These are phyloP conservation scores for Fusarium udum DNA, from an alignment of 2,329 filamentous ascomycete species.

Conservation along the genomic window DNA sequence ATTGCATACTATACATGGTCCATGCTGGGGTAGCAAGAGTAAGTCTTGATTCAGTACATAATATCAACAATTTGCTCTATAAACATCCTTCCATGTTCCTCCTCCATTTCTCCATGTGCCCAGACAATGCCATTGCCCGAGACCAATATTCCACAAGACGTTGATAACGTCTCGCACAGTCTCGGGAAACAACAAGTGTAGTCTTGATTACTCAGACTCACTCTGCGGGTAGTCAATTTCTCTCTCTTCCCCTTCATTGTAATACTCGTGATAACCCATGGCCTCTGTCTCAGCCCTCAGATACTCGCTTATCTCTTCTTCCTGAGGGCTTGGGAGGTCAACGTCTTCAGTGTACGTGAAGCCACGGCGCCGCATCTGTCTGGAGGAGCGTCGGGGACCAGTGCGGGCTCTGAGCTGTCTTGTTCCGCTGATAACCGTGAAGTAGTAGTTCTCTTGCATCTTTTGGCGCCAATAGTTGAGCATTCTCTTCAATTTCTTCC, in stretches of 20 bases:
- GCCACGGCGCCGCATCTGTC: neutral
- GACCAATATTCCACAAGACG: neutral
- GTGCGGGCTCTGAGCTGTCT: neutral
- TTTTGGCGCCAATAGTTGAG: neutral
- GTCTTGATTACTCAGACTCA: neutral
- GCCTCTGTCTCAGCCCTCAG: neutral
- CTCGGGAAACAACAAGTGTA: neutral
- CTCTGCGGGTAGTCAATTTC: neutral
- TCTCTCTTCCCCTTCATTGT: neutral
- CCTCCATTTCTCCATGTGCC: accelerated
- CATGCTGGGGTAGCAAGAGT: neutral
- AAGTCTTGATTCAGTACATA: neutral
- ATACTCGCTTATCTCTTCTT: neutral
- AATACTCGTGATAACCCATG: neutral
- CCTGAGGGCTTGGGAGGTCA: neutral
- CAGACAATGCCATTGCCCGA: neutral
- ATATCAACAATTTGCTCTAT: neutral
- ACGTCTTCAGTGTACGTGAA: too few species aligned
- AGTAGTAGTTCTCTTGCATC: neutral
- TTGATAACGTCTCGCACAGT: neutral
- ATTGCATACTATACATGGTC: neutral
- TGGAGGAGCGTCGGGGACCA: neutral
- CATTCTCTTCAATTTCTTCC: accelerated
- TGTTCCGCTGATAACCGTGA: neutral
- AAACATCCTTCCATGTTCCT: neutral